Percentiles rank a stretch among this genome's conserved stretches.
Evolutionary conservation across 306 rosid genomes (phyloP).

Genomic region (Rubus idaeus): DNA sequence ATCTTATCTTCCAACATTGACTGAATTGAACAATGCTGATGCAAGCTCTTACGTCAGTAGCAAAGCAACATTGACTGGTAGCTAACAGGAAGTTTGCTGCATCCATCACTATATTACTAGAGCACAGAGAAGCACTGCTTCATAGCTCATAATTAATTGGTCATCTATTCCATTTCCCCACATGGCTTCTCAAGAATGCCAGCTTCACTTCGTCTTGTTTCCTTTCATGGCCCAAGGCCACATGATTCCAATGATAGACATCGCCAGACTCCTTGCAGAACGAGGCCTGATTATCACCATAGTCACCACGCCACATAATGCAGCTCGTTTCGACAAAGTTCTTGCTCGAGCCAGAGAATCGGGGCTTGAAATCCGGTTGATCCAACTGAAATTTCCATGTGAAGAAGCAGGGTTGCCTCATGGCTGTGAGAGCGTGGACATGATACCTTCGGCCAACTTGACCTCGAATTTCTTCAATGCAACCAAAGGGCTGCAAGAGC

Average conservation of each 20-base stretch:
- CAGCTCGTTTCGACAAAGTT: conserved; percentile 23
- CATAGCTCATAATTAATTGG: background rate
- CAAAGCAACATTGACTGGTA: too few relatives aligned
- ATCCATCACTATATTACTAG: background rate
- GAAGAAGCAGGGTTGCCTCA: conserved; percentile 39
- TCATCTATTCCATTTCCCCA: background rate
- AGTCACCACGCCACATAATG: conserved; percentile 40
- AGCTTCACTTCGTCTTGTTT: conserved; percentile 30
- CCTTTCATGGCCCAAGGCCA: conserved; percentile 43
- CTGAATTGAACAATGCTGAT: too few relatives aligned
- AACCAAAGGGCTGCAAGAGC: conserved; percentile 19
- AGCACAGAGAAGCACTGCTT: background rate
- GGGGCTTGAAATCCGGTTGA: conserved; percentile 21
- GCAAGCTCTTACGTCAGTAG: conserved; percentile 6
- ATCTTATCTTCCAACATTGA: too few relatives aligned
- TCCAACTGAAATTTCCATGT: conserved; percentile 31
- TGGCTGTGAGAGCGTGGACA: conserved; percentile 47
- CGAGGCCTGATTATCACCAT: conserved; percentile 24
- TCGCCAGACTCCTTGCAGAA: conserved; percentile 33
- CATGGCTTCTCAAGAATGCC: conserved; percentile 7
- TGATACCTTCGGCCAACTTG: conserved; percentile 26
- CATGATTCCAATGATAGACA: conserved; percentile 44
- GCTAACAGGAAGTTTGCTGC: background rate
- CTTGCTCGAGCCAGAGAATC: conserved; percentile 18
- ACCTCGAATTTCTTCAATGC: conserved; percentile 27